Conservation (phyloP, 805 yeast species). For the Groenewaldozyma tartarivorans region DNA sequence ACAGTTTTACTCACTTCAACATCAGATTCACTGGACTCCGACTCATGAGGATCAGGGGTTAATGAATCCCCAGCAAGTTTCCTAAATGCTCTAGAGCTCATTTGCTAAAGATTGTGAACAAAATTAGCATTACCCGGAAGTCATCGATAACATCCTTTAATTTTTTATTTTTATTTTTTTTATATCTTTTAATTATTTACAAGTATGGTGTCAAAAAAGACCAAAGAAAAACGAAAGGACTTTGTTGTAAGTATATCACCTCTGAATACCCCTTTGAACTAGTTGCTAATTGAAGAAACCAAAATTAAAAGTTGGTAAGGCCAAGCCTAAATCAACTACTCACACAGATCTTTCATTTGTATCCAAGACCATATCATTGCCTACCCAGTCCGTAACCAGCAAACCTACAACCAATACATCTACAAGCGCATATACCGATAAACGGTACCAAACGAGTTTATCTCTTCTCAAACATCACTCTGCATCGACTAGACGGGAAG, state of each 20-base stretch:
- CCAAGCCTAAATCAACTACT: conserved; percentile 59
- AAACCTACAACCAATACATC: conserved; percentile 27
- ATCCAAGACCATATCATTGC: conserved; percentile 38
- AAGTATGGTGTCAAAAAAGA: conserved; percentile 38
- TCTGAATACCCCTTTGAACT: too few relatives aligned
- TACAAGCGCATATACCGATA: conserved; percentile 6
- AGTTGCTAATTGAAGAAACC: too few relatives aligned
- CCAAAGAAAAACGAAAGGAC: conserved; percentile 59
- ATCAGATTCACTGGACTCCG: too few relatives aligned
- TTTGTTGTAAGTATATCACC: conserved; percentile 33
- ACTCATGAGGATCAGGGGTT: too few relatives aligned
- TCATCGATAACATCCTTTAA: not conserved
- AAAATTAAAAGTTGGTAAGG: conserved; percentile 83
- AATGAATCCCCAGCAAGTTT: too few relatives aligned
- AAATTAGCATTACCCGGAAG: too few relatives aligned
- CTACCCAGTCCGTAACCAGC: conserved; percentile 31
- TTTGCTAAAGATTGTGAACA: too few relatives aligned
- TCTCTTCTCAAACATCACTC: conserved; percentile 69
- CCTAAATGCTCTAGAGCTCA: conserved; percentile 31
- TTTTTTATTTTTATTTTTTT: not conserved
- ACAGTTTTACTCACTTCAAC: too few relatives aligned
- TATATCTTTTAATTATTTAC: too few relatives aligned
- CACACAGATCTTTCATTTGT: conserved; percentile 80
- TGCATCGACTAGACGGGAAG: conserved; percentile 59
- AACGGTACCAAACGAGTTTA: conserved; percentile 43